Base-by-base conservation (phyloP, 768 basidiomycete genomes). In the Suillus spraguei region DNA sequence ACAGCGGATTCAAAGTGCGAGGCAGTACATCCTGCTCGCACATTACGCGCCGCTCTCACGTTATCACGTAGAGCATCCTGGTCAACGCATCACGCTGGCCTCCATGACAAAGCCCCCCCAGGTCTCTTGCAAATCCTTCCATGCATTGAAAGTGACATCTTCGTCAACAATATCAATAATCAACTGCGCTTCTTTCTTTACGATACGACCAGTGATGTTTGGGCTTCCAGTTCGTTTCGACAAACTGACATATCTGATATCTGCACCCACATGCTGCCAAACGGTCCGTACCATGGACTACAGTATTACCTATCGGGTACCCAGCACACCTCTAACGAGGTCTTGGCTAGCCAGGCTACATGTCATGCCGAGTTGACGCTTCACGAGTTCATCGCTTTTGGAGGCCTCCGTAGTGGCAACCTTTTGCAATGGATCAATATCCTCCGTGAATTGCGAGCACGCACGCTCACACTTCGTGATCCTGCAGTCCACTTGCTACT, bases 401-500 rank as follows among this genome's bases (percentile, higher is more conserved):
- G 76, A 7, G 68, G 70, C 53, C 68, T 84, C 35, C 79, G 83
- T 14, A 74, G 77, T n/a, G 81, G 83, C 5, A 60, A 70, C 2
- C 68, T 65, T 7, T 63, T 84, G 1, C 83, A 84, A 55, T 83
- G 82, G 83, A 66, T 77, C 35, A 84, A 84, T 65, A 81, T 84
- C 24, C 65, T 74, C 10, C 74, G 78, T 32, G 81, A 81, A 66
- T 62, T 84, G 44, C 71, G 72, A 13, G 72, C 75, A 9, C 68
- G 73, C 14, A 60, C 62, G 6, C 66, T 84, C 53, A 74, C 72
- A 1, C 78, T 84, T 60, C 67, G 71, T 33, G 55, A 65, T 7
- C 70, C 76, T 4, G 78, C 74, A 20, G 81, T 84, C 1, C 72
- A 82, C 60, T 60, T 72, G 7, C 69, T 84, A 16, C 41, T 84